Base-by-base conservation (phyloP, 352 stramenopile genomes). In the Blastocystis sp. region DNA sequence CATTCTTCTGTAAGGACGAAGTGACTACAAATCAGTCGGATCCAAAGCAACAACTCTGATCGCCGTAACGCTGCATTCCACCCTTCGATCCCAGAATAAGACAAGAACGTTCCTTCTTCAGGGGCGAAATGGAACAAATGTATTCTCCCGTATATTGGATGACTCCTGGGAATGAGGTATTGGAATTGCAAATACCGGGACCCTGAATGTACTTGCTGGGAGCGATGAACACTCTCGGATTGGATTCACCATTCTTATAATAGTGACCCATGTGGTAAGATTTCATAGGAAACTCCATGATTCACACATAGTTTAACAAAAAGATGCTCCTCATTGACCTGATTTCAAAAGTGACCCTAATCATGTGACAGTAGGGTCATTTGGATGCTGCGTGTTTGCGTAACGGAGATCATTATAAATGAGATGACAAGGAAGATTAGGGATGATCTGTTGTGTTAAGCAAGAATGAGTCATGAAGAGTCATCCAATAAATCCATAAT, bases 131-230 rank as follows among this genome's bases (percentile, higher is more conserved):
- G 2, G 57, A 72, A 61, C 57, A 72, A 73, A 85, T 40, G 51
- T 85, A 85, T 16, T 85, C 63, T 53, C 75, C 75, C 18, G 75
- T 6, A 46, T 72, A 76, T 21, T 76, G 69, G 7, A 75, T 40
- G 18, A 85, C 36, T 18, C 63, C 75, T 85, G 53, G 4, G 9
- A 38, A 24, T 63, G 18, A 73, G 32, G 40, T 27, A 46, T 18
- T 42, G 4, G n/a, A 44, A 36, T 36, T 46, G 24, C 4, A 44
- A 61, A 59, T 57, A 85, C 75, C 63, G 24, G 75, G 75, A 42
- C 75, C 75, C 51, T 85, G 75, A n/a, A 85, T 85, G 46, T 85
- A 85, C 75, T 85, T 85, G 8, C 38, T 64, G 29, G 75, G 75
- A 54, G 75, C 57, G 34, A 85, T 85, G 29, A 85, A 85, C 24